A percentile compares a stretch with the other conserved stretches of the same genome.
Conservation (phyloP, 1,284 basidiomycete species). For the Chalciporus sp. region DNA sequence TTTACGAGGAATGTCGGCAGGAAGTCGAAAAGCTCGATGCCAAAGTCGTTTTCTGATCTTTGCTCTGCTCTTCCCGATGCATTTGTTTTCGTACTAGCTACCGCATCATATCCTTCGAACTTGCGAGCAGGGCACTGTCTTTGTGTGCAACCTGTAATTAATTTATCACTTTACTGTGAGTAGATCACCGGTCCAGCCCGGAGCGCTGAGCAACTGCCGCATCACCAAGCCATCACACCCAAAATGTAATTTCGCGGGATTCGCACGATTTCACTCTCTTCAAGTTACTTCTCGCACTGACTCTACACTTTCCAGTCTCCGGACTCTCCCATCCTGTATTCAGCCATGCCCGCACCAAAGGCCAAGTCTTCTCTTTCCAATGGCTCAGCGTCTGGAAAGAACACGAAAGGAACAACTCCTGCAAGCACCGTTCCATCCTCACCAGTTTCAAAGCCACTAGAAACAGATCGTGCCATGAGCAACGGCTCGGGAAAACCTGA, state of each 20-base stretch:
- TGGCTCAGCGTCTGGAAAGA: conserved; percentile 46
- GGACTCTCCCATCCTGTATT: conserved; percentile 11
- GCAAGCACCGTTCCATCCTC: conserved; percentile 50
- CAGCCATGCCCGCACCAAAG: conserved; percentile 53
- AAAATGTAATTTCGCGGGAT: background rate
- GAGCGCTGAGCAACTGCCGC: background rate
- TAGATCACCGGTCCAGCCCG: background rate
- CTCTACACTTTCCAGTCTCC: conserved; percentile 7
- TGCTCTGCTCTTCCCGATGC: background rate
- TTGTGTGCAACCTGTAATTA: background rate
- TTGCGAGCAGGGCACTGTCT: background rate
- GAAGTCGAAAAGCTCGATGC: conserved; percentile 85
- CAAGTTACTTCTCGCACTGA: background rate
- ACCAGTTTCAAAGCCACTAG: conserved; percentile 44
- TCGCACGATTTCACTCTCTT: conserved; percentile 19
- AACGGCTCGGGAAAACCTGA: conserved; percentile 68
- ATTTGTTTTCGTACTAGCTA: background rate
- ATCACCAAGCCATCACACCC: background rate
- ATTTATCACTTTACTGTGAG: background rate
- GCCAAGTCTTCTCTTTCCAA: conserved; percentile 50
- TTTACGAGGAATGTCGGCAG: conserved; percentile 82
- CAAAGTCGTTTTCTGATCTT: conserved; percentile 62
- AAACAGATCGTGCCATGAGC: conserved; percentile 44
- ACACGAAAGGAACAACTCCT: conserved; percentile 38
- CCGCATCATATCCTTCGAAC: background rate